These are phyloP conservation scores for Heteromeles arbutifolia DNA, from an alignment of 306 rosid genomes.

Conservation along the genomic window DNA sequence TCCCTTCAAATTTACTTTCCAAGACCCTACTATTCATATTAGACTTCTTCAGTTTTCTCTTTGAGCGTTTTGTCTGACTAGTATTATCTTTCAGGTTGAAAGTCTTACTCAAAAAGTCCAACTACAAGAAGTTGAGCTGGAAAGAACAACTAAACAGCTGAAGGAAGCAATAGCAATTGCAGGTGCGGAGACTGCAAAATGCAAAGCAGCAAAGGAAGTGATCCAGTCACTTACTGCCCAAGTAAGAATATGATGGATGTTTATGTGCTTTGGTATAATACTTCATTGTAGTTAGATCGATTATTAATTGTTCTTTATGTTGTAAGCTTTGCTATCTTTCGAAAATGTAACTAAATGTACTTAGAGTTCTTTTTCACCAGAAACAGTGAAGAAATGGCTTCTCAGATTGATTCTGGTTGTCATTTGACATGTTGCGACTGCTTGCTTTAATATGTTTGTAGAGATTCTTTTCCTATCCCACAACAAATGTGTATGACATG, in stretches of 20 bases:
- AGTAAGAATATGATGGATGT: conserved; percentile 39
- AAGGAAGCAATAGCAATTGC: conserved; percentile 91
- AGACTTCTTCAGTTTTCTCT: conserved; percentile 16
- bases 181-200: conserved; percentile 80
- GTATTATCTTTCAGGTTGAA: conserved; percentile 57
- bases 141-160: conserved; percentile 83
- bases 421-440: background rate
- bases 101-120: conserved; percentile 78
- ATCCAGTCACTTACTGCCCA: conserved; percentile 95
- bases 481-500: background rate
- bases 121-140: conserved; percentile 86
- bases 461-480: background rate
- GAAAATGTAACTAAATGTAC: background rate
- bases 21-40: background rate
- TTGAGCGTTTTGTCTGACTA: conserved; percentile 18
- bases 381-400: background rate
- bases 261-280: background rate
- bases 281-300: background rate
- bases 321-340: background rate
- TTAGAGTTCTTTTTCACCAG: background rate
- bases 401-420: background rate
- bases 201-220: conserved; percentile 97
- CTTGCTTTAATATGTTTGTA: background rate
- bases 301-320: background rate
- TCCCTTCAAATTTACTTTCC: background rate